Percentiles rank a stretch among this genome's conserved stretches.
Conservation (phyloP, 768 basidiomycete species). For the Boletus sp. region DNA sequence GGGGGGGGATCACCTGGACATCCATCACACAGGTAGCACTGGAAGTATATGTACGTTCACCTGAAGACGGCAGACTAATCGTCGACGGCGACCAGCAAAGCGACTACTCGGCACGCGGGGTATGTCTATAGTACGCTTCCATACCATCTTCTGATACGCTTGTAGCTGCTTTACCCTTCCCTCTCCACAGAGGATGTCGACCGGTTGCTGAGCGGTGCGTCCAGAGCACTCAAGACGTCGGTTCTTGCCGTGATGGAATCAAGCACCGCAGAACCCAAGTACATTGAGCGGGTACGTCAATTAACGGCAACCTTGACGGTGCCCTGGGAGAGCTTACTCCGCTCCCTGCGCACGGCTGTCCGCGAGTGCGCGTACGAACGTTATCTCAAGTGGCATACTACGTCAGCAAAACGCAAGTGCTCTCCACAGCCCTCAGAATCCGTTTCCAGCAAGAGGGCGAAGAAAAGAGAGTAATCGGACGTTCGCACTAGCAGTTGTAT, state of each 20-base stretch:
- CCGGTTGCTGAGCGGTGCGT: neutral
- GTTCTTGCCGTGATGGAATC: too few species aligned
- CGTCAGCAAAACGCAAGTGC: too few species aligned
- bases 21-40: neutral
- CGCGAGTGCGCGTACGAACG: neutral
- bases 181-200: neutral
- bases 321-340: neutral
- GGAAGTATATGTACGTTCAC: neutral
- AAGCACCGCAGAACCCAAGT: neutral
- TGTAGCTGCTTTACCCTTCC: neutral
- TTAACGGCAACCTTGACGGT: neutral
- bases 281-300: neutral
- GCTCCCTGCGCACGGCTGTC: neutral
- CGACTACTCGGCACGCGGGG: neutral
- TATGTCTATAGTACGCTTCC: neutral
- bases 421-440: too few species aligned
- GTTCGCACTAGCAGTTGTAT: too few species aligned
- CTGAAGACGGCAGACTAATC: neutral
- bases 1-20: neutral
- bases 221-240: too few species aligned
- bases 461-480: too few species aligned
- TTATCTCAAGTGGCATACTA: too few species aligned
- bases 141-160: neutral
- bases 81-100: neutral
- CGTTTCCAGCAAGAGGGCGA: too few species aligned